Percentiles rank a stretch among this genome's conserved stretches.
phyloP scores from a whole-genome alignment of 2,329 filamentous ascomycete genomes.

The Aschersonia sp. region DNA sequence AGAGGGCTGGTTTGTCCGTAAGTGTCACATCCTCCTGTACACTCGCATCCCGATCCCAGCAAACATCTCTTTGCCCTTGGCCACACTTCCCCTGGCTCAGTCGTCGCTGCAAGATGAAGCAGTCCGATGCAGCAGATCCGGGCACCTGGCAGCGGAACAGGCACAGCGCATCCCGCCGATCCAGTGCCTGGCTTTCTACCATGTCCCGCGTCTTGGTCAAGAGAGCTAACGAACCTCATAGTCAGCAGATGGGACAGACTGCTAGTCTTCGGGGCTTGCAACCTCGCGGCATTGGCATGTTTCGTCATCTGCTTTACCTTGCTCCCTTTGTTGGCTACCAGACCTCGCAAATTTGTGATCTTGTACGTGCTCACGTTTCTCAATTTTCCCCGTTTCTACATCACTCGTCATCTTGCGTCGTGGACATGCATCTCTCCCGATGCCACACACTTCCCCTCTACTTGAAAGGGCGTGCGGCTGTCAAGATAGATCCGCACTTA shows the following conservation, averaged over 20 bases:
- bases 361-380: conserved; percentile 53
- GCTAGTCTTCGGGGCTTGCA: conserved; percentile 82
- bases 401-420: too few species aligned
- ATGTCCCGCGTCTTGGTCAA: conserved; percentile 26
- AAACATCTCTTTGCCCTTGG: neutral
- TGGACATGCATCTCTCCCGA: too few species aligned
- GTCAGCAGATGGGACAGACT: conserved; percentile 96
- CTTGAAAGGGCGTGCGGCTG: too few species aligned
- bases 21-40: conserved; percentile 28
- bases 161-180: conserved; percentile 23
- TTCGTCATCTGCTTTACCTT: conserved; percentile 88
- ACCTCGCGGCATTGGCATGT: conserved; percentile 75
- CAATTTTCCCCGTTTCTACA: too few species aligned
- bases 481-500: too few species aligned
- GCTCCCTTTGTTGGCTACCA: conserved; percentile 67
- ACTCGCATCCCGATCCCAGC: too few species aligned
- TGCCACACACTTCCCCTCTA: too few species aligned
- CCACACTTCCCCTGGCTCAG: neutral
- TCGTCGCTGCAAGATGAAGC: conserved; percentile 5
- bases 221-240: conserved; percentile 29
- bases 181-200: conserved; percentile 20
- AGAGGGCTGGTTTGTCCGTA: conserved; percentile 88
- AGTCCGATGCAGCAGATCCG: conserved; percentile 9
- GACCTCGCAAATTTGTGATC: conserved; percentile 88
- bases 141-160: conserved; percentile 30